Conservation (phyloP, 2,329 filamentous ascomycete species). For the Cladosporium phlei region DNA sequence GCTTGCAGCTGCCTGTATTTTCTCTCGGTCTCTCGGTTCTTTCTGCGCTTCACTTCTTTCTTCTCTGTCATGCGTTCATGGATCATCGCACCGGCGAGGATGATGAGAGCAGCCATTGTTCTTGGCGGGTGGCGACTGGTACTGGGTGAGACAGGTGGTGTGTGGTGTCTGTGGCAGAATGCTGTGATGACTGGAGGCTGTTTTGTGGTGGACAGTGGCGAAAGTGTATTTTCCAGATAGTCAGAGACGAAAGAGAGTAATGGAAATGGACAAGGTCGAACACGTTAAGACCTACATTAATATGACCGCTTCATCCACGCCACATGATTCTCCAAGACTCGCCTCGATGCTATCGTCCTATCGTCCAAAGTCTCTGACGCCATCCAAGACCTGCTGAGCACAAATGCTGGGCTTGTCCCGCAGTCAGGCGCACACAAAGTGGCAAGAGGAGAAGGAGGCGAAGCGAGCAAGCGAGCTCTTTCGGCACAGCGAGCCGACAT, state of each 20-base stretch:
- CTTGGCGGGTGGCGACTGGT: not conserved
- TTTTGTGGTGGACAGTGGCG: too few species aligned
- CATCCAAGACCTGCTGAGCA: conserved; percentile 13
- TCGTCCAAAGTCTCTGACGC: conserved; percentile 4
- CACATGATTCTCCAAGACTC: too few species aligned
- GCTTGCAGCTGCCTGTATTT: not conserved
- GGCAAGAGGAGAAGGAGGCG: conserved; percentile 1
- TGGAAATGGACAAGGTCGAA: too few species aligned
- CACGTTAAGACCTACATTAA: too few species aligned
- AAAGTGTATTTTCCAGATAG: too few species aligned
- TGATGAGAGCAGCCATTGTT: conserved; percentile 24
- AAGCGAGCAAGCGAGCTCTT: not conserved
- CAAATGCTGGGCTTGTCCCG: not conserved
- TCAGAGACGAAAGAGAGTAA: too few species aligned
- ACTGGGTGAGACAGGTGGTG: too few species aligned
- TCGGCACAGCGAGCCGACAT: too few species aligned
- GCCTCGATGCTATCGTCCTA: too few species aligned
- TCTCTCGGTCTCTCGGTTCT: not conserved
- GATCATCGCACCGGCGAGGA: conserved; percentile 21
- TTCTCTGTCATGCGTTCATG: conserved; percentile 21
- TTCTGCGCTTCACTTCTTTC: conserved; percentile 19
- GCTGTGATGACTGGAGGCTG: too few species aligned
- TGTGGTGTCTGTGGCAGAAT: too few species aligned
- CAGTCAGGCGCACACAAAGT: not conserved
- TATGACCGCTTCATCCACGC: too few species aligned